These are phyloP conservation scores for Solanum okadae DNA, from an alignment of 257 asterid genomes.

Conservation along the genomic window DNA sequence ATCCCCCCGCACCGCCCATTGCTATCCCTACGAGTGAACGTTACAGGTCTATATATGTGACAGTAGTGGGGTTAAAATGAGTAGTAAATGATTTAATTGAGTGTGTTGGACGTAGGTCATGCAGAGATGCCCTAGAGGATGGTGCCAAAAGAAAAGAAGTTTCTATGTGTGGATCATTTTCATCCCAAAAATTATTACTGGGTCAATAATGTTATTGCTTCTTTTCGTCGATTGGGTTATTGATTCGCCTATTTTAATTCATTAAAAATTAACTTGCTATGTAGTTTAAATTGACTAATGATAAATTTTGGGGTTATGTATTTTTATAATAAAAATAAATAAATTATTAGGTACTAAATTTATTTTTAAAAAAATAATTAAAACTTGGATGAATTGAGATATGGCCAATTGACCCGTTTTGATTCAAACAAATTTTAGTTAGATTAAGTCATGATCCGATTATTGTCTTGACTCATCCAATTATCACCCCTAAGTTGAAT, in stretches of 20 bases:
- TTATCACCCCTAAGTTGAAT: not conserved
- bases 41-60: not conserved
- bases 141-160: not conserved
- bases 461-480: not conserved
- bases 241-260: too few species aligned
- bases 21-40: not conserved
- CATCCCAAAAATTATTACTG: not conserved
- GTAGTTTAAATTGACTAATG: not conserved
- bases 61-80: not conserved
- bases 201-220: too few species aligned
- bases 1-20: too few species aligned
- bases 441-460: not conserved
- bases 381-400: not conserved
- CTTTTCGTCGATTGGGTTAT: too few species aligned
- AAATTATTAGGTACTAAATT: not conserved
- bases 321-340: too few species aligned
- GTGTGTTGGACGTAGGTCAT: not conserved
- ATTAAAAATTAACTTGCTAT: too few species aligned
- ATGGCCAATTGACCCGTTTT: too few species aligned
- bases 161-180: not conserved
- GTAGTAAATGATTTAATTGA: not conserved
- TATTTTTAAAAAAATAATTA: too few species aligned
- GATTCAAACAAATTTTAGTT: too few species aligned
- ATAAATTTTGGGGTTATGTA: not conserved
- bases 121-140: not conserved